Percentiles rank a stretch among this genome's conserved stretches.
These are phyloP conservation scores for Colletotrichum melonis DNA, from an alignment of 2,329 filamentous ascomycete genomes.

Conservation along the genomic window DNA sequence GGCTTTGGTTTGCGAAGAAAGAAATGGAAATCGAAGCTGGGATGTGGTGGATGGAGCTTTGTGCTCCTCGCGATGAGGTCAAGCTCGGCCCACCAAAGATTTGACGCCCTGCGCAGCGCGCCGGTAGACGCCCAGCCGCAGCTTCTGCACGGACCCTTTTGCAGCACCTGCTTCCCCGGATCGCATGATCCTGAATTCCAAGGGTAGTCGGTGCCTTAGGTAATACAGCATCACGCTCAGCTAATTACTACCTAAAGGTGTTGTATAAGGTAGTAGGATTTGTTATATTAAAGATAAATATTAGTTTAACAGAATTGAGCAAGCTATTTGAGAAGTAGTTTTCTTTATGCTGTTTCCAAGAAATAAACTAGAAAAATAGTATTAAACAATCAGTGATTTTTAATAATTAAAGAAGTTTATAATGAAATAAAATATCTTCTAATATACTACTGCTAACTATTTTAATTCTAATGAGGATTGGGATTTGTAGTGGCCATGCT, in stretches of 20 bases:
- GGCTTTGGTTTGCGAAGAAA: not conserved
- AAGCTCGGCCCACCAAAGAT: conserved; percentile 33
- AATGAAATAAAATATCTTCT: not conserved
- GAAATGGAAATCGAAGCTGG: conserved; percentile 24
- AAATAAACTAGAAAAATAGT: too few relatives aligned
- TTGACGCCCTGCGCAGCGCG: conserved; percentile 14
- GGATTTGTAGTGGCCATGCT: too few relatives aligned
- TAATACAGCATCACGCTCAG: too few relatives aligned
- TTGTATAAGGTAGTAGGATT: too few relatives aligned
- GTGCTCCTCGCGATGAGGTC: conserved; percentile 26
- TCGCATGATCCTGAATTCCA: not conserved
- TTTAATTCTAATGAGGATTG: not conserved
- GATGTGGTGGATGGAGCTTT: conserved; percentile 24
- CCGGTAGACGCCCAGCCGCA: conserved; percentile 2
- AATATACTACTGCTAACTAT: not conserved
- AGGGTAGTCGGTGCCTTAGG: not conserved
- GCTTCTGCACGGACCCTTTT: conserved; percentile 15
- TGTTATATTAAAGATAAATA: too few relatives aligned
- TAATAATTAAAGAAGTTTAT: too few relatives aligned
- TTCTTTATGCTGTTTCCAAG: too few relatives aligned
- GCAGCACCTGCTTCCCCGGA: not conserved
- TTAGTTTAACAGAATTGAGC: too few relatives aligned
- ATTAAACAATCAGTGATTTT: too few relatives aligned
- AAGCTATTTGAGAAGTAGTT: too few relatives aligned
- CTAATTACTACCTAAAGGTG: too few relatives aligned